A percentile compares a stretch with the other conserved stretches of the same genome.
These are phyloP conservation scores for Flueggea neowawraea DNA, from an alignment of 441 rosid species.

Conservation along the genomic window DNA sequence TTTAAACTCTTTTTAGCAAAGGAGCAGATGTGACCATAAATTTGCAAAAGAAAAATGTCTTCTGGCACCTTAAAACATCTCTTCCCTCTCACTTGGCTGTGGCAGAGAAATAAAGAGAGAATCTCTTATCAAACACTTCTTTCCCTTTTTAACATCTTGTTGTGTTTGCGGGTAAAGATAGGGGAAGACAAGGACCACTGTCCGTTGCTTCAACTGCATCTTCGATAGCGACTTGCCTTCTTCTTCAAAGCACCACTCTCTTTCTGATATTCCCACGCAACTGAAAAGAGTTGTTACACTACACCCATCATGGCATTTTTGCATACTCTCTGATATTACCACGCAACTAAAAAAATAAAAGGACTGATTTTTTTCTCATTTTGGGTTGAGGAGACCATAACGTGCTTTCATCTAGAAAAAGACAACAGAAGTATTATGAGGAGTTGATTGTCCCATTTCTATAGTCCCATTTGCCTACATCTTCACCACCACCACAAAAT, in stretches of 20 bases:
- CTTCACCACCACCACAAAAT: neutral
- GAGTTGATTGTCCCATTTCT: too few species aligned
- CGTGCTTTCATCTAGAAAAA: neutral
- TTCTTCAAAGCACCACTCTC: too few species aligned
- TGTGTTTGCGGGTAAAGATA: conserved; percentile 12
- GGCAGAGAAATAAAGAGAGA: conserved; percentile 44
- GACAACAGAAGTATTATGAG: neutral
- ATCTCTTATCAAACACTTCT: conserved; percentile 36
- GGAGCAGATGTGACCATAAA: conserved; percentile 36
- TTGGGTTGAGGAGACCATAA: neutral
- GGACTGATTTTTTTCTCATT: neutral
- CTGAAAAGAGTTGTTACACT: too few species aligned
- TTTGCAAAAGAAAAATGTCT: conserved; percentile 5
- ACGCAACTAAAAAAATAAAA: neutral
- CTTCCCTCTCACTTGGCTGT: conserved; percentile 23
- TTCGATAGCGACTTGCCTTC: too few species aligned
- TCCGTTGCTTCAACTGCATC: conserved; percentile 13
- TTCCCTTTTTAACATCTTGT: conserved; percentile 22
- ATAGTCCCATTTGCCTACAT: neutral
- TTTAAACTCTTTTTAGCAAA: conserved; percentile 7
- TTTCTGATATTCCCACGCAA: too few species aligned
- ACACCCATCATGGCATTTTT: neutral
- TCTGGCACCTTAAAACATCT: conserved; percentile 10
- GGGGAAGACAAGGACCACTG: conserved; percentile 17
- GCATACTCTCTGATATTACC: neutral